Evolutionary conservation across 768 basidiomycete species (phyloP), one percentile per base, ranked within the genome.

Genomic region (Tulasnella calospora): DNA sequence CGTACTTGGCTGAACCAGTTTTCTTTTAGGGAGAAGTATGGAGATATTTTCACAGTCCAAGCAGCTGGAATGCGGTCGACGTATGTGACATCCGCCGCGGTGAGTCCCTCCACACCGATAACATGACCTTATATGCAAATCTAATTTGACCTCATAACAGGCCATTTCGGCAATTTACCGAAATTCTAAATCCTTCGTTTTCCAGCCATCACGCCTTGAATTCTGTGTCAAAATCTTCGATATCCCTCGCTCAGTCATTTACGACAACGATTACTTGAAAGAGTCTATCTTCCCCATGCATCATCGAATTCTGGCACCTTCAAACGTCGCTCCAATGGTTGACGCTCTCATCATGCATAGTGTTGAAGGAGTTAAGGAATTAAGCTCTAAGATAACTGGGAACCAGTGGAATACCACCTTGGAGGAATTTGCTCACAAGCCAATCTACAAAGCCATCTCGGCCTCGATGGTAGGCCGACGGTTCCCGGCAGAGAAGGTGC

Each of bases 41-140:
- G 78, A 4, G 72, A 67, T 51, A 61, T 79, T n/a, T 79, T 79
- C 33, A 72, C 27, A n/a, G 78, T 79, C 35, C 47, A 73, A 30
- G 55, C 67, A 30, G 71, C 78, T 19, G 78, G 78, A 17, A 41
- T 19, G 9, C 17, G n/a, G 9, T 41, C 27, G 13, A 77, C 77
- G 7, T 79, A 47, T 79, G 33, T 79, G 23, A 79, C 71, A 5
- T 55, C 71, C 30, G 72, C 51, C 19, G 15, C 71, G 2, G 78
- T 79, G 55, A 73, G 78, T 23, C 19, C 41, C 36, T 46, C 27
- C 44, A 69, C 36, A 41, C 38, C 3, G 5, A 72, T 27, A 5
- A 27, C 1, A 17, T 27, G 6, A 23, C 13, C 21, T 21, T 33
- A 27, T 17, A 7, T 35, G 61, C 15, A 33, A 9, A 27, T 35